Evolutionary conservation across 1,139 yeast genomes (phyloP), one percentile per base, ranked within the genome.

Genomic region (Yamadazyma dushanensis): DNA sequence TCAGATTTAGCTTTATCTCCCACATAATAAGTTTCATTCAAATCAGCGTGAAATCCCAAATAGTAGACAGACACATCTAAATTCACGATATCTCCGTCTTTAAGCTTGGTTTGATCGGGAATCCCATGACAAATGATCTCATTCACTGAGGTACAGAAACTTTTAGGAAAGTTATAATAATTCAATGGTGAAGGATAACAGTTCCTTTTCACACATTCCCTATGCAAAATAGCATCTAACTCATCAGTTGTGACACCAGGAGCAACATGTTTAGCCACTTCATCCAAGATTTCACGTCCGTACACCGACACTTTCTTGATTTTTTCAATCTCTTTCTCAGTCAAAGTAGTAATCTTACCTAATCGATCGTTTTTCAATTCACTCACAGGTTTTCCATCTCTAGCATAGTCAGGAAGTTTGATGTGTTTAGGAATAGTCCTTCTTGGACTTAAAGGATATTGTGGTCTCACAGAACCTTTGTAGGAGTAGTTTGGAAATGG

Each of bases 101-200:
- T 66, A 44, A 94, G 71, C 26, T 79, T 80, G 37, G 90, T 77
- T 63, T 85, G 75, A 60, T 94, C 98, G 17, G 98, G 98, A 41
- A 92, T 86, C 47, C 99, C 99, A 60, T 92, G 99, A 59, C 99
- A 92, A 43, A 92, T 86, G 40, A 89, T 82, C 66, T 92, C 98
- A 60, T 94, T 90, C 28, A 94, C 81, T 5, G 97, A 88, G 1
- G 97, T 88, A 65, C 98, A 94, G 31, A 88, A 76, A 21, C 95
- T 82, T 59, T 89, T 90, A 26, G 98, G 97, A 66, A 80, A 94
- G 61, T 88, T 86, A 67, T 84, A 92, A 65, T 94, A 94, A 66
- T 94, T 94, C 45, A 92, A 71, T 4, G 99, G 96, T 11, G 96
- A 87, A 17, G 99, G 99, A 57, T 94, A 94, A 5, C 92, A 89